Percentiles rank a stretch among this genome's conserved stretches.
phyloP scores from a whole-genome alignment of 2,329 filamentous ascomycete species.

The Helminthosporium solani region DNA sequence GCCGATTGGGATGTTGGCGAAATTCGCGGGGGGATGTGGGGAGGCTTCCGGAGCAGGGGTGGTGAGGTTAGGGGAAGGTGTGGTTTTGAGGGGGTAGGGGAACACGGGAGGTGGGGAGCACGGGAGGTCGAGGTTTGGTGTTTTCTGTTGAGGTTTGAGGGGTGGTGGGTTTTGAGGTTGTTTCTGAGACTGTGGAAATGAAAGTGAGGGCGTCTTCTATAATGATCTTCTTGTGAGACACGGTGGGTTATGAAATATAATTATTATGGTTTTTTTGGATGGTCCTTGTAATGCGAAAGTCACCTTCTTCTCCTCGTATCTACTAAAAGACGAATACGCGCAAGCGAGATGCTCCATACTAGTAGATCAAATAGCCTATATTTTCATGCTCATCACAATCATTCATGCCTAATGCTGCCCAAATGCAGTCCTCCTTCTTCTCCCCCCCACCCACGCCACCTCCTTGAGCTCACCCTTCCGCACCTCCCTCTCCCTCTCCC shows the following conservation, averaged over 20 bases:
- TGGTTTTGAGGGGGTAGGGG: conserved; percentile 1
- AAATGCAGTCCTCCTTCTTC: not conserved
- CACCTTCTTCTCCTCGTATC: too few species aligned
- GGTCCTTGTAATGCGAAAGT: too few species aligned
- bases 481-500: not conserved
- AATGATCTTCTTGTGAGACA: not conserved
- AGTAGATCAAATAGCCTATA: too few species aligned
- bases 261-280: too few species aligned
- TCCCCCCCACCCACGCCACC: not conserved
- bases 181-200: conserved; percentile 6
- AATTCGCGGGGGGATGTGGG: not conserved
- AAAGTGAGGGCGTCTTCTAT: too few species aligned
- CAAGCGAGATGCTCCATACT: too few species aligned
- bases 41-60: not conserved
- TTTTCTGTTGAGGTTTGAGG: conserved; percentile 3
- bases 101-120: conserved; percentile 3
- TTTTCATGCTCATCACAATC: too few species aligned
- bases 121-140: conserved; percentile 1
- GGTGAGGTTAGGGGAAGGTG: not conserved
- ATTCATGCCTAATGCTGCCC: too few species aligned
- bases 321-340: too few species aligned
- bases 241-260: too few species aligned
- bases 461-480: not conserved
- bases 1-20: not conserved
- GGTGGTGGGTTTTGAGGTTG: conserved; percentile 3